Conservation (phyloP, 169 alveolate species). For the Eimeria praecox region DNA sequence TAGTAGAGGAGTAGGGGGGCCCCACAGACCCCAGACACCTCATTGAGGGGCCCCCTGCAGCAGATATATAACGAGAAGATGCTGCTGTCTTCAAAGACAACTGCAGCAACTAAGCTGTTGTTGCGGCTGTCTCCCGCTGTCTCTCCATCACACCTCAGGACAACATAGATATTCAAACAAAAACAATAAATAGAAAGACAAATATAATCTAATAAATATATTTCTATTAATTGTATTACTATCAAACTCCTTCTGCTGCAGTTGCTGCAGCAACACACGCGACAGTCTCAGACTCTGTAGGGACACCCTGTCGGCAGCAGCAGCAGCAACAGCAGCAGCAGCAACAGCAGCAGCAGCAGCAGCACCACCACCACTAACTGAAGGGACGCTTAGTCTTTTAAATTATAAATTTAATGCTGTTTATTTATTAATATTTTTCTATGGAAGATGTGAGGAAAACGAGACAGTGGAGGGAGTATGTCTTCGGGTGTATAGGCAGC, state of each 20-base stretch:
- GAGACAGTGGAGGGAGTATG: neutral
- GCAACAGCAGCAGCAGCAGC: neutral
- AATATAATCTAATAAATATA: neutral
- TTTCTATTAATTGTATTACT: no score
- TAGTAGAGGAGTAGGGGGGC: neutral
- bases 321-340: slow-evolving; percentile 21
- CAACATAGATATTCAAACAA: neutral
- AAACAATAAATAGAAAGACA: neutral
- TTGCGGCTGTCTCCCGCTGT: neutral
- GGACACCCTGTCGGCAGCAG: slow-evolving; percentile 16
- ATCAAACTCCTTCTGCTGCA: neutral
- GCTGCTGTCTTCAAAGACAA: neutral
- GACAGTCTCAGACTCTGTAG: neutral
- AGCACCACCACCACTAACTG: no score
- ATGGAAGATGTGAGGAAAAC: neutral
- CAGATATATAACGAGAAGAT: neutral
- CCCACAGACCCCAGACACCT: neutral
- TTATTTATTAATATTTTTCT: neutral
- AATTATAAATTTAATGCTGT: neutral
- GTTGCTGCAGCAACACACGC: neutral
- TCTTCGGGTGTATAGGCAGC: slow-evolving; percentile 1
- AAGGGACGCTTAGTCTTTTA: no score
- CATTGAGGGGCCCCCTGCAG: neutral
- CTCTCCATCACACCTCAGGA: neutral
- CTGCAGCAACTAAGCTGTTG: neutral